Conservation (phyloP, 2,329 filamentous ascomycete genomes). For the Talaromyces islandicus region DNA sequence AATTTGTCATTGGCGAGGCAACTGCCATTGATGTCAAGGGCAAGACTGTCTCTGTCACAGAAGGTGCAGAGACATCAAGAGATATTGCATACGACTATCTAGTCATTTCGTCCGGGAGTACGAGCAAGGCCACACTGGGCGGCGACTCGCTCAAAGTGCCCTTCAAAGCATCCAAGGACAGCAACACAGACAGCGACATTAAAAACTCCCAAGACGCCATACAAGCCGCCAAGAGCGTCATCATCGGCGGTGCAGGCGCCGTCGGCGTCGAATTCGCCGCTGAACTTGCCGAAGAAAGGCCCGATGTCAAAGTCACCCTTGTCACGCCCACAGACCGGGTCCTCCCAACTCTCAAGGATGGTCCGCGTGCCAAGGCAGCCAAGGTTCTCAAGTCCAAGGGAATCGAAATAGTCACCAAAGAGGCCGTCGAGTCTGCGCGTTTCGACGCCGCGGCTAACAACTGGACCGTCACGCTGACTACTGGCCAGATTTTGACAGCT, state of each 20-base stretch:
- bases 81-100: constrained; percentile 42
- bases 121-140: constrained; percentile 22
- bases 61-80: background rate
- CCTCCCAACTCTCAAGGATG: constrained; percentile 22
- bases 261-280: constrained; percentile 40
- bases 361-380: constrained; percentile 37
- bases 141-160: constrained; percentile 3
- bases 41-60: constrained; percentile 33
- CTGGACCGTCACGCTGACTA: constrained; percentile 39
- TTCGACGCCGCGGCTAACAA: constrained; percentile 23
- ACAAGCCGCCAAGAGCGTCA: constrained; percentile 30
- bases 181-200: constrained; percentile 14
- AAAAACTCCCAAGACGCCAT: constrained; percentile 20
- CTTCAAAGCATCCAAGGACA: background rate
- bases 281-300: constrained; percentile 33
- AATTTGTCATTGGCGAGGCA: constrained; percentile 26
- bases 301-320: constrained; percentile 28
- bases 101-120: constrained; percentile 47
- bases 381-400: constrained; percentile 41
- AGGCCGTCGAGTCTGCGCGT: constrained; percentile 28
- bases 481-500: constrained; percentile 41
- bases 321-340: constrained; percentile 25
- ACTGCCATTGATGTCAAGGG: constrained; percentile 35
- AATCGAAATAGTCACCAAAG: constrained; percentile 38
- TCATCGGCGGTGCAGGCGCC: constrained; percentile 39